These are phyloP conservation scores for Rosa rugosa DNA, from an alignment of 306 rosid genomes.

Conservation along the genomic window DNA sequence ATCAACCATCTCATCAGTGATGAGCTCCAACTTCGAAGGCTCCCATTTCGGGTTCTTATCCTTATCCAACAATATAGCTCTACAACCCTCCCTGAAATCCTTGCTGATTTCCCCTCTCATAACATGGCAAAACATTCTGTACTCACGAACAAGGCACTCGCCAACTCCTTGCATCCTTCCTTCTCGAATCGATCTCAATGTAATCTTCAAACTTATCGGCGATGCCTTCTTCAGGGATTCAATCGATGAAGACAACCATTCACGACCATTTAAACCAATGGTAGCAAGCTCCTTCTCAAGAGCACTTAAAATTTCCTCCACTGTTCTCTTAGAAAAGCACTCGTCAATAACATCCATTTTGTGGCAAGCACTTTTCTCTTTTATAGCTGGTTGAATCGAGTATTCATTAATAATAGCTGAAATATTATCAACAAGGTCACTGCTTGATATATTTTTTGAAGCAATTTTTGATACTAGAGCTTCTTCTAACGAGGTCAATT, in stretches of 20 bases:
- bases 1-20: constrained; percentile 25
- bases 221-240: constrained; percentile 65
- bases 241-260: constrained; percentile 59
- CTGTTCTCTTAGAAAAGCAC: constrained; percentile 67
- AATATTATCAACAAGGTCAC: constrained; percentile 40
- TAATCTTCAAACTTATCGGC: constrained; percentile 76
- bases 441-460: constrained; percentile 19
- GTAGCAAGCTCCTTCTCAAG: constrained; percentile 49
- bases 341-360: constrained; percentile 61
- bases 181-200: constrained; percentile 78
- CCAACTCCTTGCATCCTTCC: constrained; percentile 69
- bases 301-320: constrained; percentile 70
- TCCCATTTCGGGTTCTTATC: constrained; percentile 71
- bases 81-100: constrained; percentile 83
- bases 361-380: constrained; percentile 52
- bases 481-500: constrained; percentile 59
- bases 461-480: constrained; percentile 42
- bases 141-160: constrained; percentile 67
- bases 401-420: constrained; percentile 54
- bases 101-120: constrained; percentile 62
- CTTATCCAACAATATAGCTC: constrained; percentile 76
- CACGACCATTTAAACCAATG: background rate
- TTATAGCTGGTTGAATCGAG: constrained; percentile 52
- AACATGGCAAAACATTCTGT: constrained; percentile 71
- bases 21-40: constrained; percentile 26